Evolutionary conservation across 177 flowering plant genomes (phyloP).

Genomic region (Vitis hybrid): DNA sequence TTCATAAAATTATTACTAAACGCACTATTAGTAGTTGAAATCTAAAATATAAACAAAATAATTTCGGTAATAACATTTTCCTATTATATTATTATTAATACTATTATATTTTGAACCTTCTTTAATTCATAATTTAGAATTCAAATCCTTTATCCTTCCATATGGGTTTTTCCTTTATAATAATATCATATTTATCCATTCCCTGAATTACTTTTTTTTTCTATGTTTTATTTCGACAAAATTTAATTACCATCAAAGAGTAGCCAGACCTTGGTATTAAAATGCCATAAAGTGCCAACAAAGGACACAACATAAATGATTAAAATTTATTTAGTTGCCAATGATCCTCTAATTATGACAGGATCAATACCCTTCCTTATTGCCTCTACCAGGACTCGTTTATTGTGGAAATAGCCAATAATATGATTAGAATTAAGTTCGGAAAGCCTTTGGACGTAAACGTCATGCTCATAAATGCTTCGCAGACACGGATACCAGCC

Average conservation of each 20-base stretch:
- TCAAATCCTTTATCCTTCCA: neutral
- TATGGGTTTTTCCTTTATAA: too few relatives aligned
- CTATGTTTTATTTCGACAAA: too few relatives aligned
- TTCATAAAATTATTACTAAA: accelerated
- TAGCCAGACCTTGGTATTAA: too few relatives aligned
- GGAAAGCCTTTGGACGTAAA: neutral
- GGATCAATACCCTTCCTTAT: neutral
- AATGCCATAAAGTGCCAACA: too few relatives aligned
- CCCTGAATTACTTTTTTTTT: too few relatives aligned
- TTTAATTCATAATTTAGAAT: neutral
- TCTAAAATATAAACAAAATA: neutral
- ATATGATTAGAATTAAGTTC: neutral
- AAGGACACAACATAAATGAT: too few relatives aligned
- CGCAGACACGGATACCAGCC: neutral
- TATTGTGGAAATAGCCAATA: neutral
- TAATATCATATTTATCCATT: too few relatives aligned
- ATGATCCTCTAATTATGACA: neutral
- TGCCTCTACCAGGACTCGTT: neutral
- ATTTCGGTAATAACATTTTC: neutral
- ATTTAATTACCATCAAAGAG: too few relatives aligned
- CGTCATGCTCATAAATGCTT: neutral
- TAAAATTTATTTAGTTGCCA: too few relatives aligned
- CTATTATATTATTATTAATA: neutral
- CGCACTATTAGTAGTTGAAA: accelerated
- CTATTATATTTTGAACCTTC: neutral